A percentile compares a stretch with the other conserved stretches of the same genome.
Conservation (phyloP, 1,139 yeast species). For the Pichia sp. region DNA sequence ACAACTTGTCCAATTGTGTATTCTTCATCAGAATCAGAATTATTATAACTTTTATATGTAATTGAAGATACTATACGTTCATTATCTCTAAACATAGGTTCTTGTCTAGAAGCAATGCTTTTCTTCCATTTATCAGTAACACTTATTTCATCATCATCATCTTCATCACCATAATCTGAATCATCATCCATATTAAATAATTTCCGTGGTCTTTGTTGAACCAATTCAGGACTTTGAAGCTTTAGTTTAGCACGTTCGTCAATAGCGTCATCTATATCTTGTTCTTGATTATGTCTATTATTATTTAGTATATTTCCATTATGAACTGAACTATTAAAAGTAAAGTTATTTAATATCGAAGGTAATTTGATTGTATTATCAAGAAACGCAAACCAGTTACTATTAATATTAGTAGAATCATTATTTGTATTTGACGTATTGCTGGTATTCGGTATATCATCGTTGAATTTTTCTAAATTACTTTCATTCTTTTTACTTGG, state of each 20-base stretch:
- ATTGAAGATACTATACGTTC: slow-evolving; percentile 5
- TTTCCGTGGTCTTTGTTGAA: slow-evolving; percentile 19
- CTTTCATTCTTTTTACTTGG: slow-evolving; percentile 1
- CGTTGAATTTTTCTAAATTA: not conserved
- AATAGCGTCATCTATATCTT: slow-evolving; percentile 4
- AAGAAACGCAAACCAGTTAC: slow-evolving; percentile 7
- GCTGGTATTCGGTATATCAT: not conserved
- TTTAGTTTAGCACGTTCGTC: slow-evolving; percentile 7
- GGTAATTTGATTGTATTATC: slow-evolving; percentile 11
- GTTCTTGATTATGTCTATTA: not conserved
- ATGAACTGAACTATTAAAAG: slow-evolving; percentile 3
- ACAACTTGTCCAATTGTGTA: slow-evolving; percentile 23
- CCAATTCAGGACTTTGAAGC: slow-evolving; percentile 16
- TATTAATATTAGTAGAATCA: not conserved
- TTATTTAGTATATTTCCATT: not conserved
- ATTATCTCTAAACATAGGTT: slow-evolving; percentile 5
- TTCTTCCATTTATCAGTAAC: slow-evolving; percentile 9
- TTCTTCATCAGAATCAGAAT: slow-evolving; percentile 14
- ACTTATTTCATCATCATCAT: not conserved
- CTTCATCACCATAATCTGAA: slow-evolving; percentile 13
- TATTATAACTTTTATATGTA: not conserved
- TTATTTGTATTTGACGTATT: not conserved
- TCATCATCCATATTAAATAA: slow-evolving; percentile 24
- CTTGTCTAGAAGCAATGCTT: slow-evolving; percentile 15
- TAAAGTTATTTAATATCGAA: slow-evolving; percentile 5